These are phyloP conservation scores for Nitzschia inconspicua DNA, from an alignment of 108 stramenopile genomes.

Conservation along the genomic window DNA sequence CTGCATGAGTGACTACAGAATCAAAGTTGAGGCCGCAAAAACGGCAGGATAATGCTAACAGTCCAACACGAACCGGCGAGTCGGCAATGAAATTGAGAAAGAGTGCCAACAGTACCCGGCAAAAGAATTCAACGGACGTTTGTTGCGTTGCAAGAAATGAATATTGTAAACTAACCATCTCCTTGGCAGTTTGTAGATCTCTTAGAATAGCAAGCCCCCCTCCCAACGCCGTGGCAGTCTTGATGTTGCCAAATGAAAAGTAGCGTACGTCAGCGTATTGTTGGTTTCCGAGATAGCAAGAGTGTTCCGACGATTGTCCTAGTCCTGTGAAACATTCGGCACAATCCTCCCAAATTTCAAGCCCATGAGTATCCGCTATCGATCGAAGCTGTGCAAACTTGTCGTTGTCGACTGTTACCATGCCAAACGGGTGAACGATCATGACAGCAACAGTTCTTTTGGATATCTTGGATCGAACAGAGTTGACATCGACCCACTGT, in stretches of 20 bases:
- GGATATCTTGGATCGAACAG: conserved; percentile 47
- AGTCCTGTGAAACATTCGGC: conserved; percentile 79
- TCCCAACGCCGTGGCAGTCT: conserved; percentile 80
- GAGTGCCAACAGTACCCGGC: conserved; percentile 36
- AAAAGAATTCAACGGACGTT: conserved; percentile 38
- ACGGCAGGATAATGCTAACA: conserved; percentile 20
- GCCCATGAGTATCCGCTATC: conserved; percentile 32
- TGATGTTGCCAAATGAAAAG: conserved; percentile 86
- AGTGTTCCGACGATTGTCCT: not conserved
- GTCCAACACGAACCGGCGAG: conserved; percentile 38
- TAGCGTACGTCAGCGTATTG: conserved; percentile 50
- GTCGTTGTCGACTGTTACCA: conserved; percentile 13
- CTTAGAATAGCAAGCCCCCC: conserved; percentile 55
- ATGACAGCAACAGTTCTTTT: conserved; percentile 72
- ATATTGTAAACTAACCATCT: conserved; percentile 63
- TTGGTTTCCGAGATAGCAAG: conserved; percentile 33
- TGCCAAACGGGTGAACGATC: conserved; percentile 82
- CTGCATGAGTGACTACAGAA: conserved; percentile 34
- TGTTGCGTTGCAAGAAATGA: conserved; percentile 39
- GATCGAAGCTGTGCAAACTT: conserved; percentile 38
- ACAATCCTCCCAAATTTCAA: conserved; percentile 82
- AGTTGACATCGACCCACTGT: conserved; percentile 33
- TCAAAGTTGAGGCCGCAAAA: conserved; percentile 51
- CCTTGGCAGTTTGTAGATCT: conserved; percentile 2
- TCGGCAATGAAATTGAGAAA: conserved; percentile 47